phyloP scores from a whole-genome alignment of 2,329 filamentous ascomycete species.

The Sporothrix humicola region DNA sequence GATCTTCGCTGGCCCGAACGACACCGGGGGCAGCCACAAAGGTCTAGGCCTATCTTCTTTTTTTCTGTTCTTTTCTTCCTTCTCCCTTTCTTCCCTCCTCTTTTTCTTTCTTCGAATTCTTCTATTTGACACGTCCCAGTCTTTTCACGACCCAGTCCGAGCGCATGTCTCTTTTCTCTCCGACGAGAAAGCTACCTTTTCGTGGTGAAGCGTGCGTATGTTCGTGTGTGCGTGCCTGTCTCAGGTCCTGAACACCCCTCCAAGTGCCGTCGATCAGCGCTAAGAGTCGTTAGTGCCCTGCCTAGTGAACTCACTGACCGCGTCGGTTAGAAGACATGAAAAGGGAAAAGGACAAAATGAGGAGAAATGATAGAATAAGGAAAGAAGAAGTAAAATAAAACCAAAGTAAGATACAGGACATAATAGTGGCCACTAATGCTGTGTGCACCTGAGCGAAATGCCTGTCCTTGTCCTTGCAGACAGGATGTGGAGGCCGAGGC shows the following conservation, averaged over 20 bases:
- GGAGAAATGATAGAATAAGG: background rate
- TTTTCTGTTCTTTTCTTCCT: slow-evolving; percentile 10
- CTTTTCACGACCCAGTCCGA: background rate
- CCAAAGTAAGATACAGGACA: background rate
- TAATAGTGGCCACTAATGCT: background rate
- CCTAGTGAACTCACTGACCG: slow-evolving; percentile 21
- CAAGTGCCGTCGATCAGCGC: slow-evolving; percentile 30
- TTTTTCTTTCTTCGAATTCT: background rate
- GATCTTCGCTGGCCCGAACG: slow-evolving; percentile 3
- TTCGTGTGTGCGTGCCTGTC: slow-evolving; percentile 13
- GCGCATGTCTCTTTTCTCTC: background rate
- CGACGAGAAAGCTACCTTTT: background rate
- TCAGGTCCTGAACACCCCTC: background rate
- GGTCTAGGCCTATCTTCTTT: background rate
- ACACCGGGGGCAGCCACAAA: background rate
- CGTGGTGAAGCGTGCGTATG: background rate
- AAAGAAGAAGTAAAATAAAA: background rate
- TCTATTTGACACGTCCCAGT: slow-evolving; percentile 8
- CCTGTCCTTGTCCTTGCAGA: background rate
- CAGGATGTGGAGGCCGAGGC: background rate
- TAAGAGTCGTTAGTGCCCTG: slow-evolving; percentile 17
- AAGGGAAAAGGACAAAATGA: background rate
- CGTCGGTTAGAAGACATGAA: slow-evolving; percentile 20
- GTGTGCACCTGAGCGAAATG: background rate
- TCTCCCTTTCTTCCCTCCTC: background rate